Conservation (phyloP, 1,284 basidiomycete genomes). For the Vanrija sp. region DNA sequence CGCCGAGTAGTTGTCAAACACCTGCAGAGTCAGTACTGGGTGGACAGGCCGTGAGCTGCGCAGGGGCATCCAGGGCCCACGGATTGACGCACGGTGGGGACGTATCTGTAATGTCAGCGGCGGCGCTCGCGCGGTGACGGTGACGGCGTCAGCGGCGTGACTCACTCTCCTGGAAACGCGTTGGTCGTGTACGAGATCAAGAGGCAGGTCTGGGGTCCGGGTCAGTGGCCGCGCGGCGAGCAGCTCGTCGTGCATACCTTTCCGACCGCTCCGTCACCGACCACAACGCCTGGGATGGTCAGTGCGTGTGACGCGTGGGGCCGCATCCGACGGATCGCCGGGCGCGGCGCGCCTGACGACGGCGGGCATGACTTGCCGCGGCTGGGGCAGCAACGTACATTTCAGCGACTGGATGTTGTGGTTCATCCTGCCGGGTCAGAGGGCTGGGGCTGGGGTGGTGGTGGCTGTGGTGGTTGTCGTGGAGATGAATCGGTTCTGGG, state of each 20-base stretch:
- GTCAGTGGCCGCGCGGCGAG: not conserved
- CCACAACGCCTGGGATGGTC: conserved; percentile 63
- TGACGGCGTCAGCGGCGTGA: not conserved
- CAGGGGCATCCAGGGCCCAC: not conserved
- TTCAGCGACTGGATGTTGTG: conserved; percentile 21
- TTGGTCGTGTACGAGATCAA: conserved; percentile 50
- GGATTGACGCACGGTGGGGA: conserved; percentile 33
- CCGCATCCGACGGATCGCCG: not conserved
- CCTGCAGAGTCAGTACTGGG: conserved; percentile 8
- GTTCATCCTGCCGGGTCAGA: conserved; percentile 5
- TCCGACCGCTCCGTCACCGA: conserved; percentile 98
- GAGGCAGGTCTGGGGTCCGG: conserved; percentile 41
- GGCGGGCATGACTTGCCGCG: not conserved
- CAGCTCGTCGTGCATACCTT: conserved; percentile 59
- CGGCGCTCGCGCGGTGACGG: no score
- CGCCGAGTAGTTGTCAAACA: conserved; percentile 49
- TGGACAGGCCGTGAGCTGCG: no score
- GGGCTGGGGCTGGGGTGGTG: not conserved
- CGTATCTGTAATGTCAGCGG: conserved; percentile 37
- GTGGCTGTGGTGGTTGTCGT: not conserved
- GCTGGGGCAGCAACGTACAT: conserved; percentile 8
- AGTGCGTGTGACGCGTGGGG: not conserved
- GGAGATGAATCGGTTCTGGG: not conserved
- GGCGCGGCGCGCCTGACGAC: not conserved
- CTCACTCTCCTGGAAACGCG: conserved; percentile 48